These are phyloP conservation scores for Patellifolia procumbens DNA, from an alignment of 179 eudicot genomes.

Conservation along the genomic window DNA sequence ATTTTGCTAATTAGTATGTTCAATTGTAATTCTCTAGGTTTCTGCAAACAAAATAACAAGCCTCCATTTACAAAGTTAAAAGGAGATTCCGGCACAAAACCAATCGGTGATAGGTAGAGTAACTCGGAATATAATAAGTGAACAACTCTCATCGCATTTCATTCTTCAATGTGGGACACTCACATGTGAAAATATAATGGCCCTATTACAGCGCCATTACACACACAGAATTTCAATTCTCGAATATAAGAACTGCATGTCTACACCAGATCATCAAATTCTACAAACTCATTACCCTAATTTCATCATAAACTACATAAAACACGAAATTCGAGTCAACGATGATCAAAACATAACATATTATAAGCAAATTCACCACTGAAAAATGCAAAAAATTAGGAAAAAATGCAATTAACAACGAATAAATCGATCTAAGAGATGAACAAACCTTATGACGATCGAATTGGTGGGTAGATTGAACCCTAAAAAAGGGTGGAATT, in stretches of 20 bases:
- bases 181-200: no score
- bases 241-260: neutral
- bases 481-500: neutral
- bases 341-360: neutral
- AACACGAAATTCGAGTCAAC: conserved; percentile 1
- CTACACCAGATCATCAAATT: conserved; percentile 3
- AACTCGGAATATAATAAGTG: no score
- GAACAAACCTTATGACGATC: conserved; percentile 15
- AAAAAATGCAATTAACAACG: neutral
- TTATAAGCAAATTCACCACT: neutral
- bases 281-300: neutral
- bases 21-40: no score
- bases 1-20: no score
- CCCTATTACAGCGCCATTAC: no score
- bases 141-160: no score
- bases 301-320: conserved; percentile 5
- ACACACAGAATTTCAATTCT: neutral
- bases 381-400: neutral
- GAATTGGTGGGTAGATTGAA: neutral
- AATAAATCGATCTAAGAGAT: neutral
- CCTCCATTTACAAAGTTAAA: no score
- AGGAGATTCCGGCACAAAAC: no score
- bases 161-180: no score
- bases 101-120: no score
- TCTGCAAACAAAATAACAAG: no score